Percentiles rank a stretch among this genome's conserved stretches.
phyloP scores from a whole-genome alignment of 768 basidiomycete genomes.

The Pleurotus pulmonarius region DNA sequence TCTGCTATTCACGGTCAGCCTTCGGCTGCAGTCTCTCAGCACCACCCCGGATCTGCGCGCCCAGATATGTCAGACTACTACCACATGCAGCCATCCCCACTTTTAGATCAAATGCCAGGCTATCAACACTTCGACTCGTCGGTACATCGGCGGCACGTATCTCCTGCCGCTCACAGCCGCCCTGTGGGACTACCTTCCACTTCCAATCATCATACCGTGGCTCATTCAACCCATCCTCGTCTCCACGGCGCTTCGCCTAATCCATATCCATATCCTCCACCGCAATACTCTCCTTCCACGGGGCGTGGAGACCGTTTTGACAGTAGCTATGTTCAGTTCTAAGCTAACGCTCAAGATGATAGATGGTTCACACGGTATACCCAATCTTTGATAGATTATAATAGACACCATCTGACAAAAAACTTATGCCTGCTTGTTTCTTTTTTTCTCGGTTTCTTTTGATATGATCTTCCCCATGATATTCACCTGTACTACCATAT shows the following conservation, averaged over 20 bases:
- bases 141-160: not conserved
- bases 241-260: too few species aligned
- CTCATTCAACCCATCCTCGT: too few species aligned
- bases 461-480: not conserved
- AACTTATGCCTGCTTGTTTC: not conserved
- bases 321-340: not conserved
- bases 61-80: not conserved
- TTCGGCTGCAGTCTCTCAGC: too few species aligned
- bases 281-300: conserved; percentile 2
- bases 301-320: conserved; percentile 4
- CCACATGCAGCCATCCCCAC: not conserved
- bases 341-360: too few species aligned
- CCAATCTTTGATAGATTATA: too few species aligned
- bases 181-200: not conserved
- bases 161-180: not conserved
- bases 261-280: not conserved
- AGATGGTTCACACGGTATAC: too few species aligned
- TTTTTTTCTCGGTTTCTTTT: not conserved
- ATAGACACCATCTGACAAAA: too few species aligned
- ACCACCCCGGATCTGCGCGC: not conserved
- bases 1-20: too few species aligned
- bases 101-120: not conserved
- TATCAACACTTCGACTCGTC: not conserved
- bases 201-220: too few species aligned
- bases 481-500: not conserved